phyloP scores from a whole-genome alignment of 306 rosid species.

The Mucuna pruriens region DNA sequence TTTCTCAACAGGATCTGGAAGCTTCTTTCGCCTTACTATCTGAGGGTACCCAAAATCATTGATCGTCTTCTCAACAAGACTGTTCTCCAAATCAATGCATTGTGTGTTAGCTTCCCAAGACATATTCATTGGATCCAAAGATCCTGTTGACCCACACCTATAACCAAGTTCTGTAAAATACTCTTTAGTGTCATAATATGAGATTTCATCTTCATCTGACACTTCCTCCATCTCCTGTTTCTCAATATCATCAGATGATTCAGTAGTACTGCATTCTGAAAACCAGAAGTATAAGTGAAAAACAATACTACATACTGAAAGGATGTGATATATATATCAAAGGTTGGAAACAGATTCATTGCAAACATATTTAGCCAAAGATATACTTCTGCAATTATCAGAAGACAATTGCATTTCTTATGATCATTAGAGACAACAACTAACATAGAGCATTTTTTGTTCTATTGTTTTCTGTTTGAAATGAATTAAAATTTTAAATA shows the following conservation, averaged over 20 bases:
- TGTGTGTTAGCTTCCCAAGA: conserved; percentile 43
- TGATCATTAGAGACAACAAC: not conserved
- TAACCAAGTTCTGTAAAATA: conserved; percentile 65
- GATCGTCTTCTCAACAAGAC: conserved; percentile 44
- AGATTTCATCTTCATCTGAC: conserved; percentile 85
- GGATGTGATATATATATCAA: conserved; percentile 7
- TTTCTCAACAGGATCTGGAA: conserved; percentile 92
- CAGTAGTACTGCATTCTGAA: conserved; percentile 94
- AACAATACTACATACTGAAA: conserved; percentile 15
- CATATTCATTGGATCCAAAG: conserved; percentile 44
- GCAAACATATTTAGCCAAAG: conserved; percentile 12
- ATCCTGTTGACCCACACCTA: conserved; percentile 52
- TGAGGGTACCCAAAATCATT: conserved; percentile 47
- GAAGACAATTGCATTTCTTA: conserved; percentile 8
- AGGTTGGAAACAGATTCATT: conserved; percentile 25
- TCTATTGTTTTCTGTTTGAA: not conserved
- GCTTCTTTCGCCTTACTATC: conserved; percentile 77
- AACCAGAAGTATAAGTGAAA: conserved; percentile 38
- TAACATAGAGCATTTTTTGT: not conserved
- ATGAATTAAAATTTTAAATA: not conserved
- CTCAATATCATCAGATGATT: conserved; percentile 89
- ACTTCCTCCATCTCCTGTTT: conserved; percentile 89
- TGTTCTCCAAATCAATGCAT: conserved; percentile 50
- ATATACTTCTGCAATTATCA: not conserved
- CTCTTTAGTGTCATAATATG: conserved; percentile 74